These are phyloP conservation scores for Clitopilus passeckerianus DNA, from an alignment of 768 basidiomycete species.

Conservation along the genomic window DNA sequence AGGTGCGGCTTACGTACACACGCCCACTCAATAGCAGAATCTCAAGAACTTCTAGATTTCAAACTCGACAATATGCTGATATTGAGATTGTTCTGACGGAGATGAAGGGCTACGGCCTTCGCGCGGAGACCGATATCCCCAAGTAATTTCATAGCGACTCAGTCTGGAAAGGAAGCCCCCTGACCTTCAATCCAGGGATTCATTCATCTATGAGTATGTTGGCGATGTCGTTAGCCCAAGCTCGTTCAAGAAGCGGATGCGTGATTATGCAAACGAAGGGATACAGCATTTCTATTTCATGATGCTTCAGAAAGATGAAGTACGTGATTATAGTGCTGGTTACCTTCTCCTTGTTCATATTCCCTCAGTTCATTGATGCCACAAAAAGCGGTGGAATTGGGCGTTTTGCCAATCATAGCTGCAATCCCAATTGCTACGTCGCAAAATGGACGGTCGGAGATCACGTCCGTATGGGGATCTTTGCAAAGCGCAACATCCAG, in stretches of 20 bases:
- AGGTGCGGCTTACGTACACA: slow-evolving; percentile 47
- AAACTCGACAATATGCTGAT: slow-evolving; percentile 75
- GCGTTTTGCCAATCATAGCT: slow-evolving; percentile 97
- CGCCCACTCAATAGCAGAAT: slow-evolving; percentile 4
- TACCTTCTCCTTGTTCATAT: background rate
- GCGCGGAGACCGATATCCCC: slow-evolving; percentile 63
- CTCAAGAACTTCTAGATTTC: slow-evolving; percentile 56
- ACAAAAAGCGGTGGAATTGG: slow-evolving; percentile 96
- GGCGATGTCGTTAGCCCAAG: slow-evolving; percentile 90
- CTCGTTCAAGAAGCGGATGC: slow-evolving; percentile 91
- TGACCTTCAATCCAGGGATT: slow-evolving; percentile 50
- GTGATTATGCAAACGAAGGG: slow-evolving; percentile 87
- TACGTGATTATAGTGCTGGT: slow-evolving; percentile 28
- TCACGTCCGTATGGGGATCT: slow-evolving; percentile 95
- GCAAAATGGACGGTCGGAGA: slow-evolving; percentile 95
- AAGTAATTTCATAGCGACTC: slow-evolving; percentile 41
- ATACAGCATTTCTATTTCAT: slow-evolving; percentile 99
- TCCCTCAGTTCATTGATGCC: slow-evolving; percentile 91
- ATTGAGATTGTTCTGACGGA: slow-evolving; percentile 92
- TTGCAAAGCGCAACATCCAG: slow-evolving; percentile 76
- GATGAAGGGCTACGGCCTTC: slow-evolving; percentile 92
- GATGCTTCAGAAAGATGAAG: slow-evolving; percentile 99
- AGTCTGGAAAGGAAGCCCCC: background rate
- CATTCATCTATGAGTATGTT: slow-evolving; percentile 96
- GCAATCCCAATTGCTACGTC: slow-evolving; percentile 95